phyloP scores from a whole-genome alignment of 1,284 basidiomycete species.

The Somion occarium region DNA sequence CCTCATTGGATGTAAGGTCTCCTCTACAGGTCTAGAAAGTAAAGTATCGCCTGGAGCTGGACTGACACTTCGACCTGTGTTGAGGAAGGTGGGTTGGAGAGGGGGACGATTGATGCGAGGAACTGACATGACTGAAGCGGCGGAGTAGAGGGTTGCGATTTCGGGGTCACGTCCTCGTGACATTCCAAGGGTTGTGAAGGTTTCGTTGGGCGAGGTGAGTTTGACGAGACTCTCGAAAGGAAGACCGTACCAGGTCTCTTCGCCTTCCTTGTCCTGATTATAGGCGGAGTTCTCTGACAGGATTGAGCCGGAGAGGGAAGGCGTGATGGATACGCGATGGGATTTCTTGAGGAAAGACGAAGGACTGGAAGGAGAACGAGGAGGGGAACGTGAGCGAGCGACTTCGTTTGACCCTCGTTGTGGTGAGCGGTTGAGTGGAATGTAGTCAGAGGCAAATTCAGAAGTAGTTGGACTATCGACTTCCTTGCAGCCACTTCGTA shows the following conservation, averaged over 20 bases:
- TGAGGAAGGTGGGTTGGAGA: slow-evolving; percentile 28
- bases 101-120: slow-evolving; percentile 37
- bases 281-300: not conserved
- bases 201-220: slow-evolving; percentile 72
- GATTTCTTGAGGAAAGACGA: not conserved
- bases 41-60: slow-evolving; percentile 19
- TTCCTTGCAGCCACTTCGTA: slow-evolving; percentile 24
- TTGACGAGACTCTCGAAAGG: slow-evolving; percentile 78
- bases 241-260: slow-evolving; percentile 57
- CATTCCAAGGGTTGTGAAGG: slow-evolving; percentile 49
- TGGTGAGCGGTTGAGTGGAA: not conserved
- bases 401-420: not conserved
- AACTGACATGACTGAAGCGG: slow-evolving; percentile 72
- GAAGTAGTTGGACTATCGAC: slow-evolving; percentile 23
- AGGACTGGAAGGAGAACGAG: slow-evolving; percentile 10
- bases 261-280: slow-evolving; percentile 32
- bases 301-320: slow-evolving; percentile 4
- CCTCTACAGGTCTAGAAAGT: slow-evolving; percentile 26
- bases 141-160: slow-evolving; percentile 80
- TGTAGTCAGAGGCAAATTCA: slow-evolving; percentile 13
- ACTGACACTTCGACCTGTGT: slow-evolving; percentile 23
- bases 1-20: slow-evolving; percentile 32
- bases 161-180: slow-evolving; percentile 58
- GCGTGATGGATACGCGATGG: slow-evolving; percentile 5
- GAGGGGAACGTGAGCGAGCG: slow-evolving; percentile 15